Base-by-base conservation (phyloP, 805 yeast species). In the Candida dendrica region DNA sequence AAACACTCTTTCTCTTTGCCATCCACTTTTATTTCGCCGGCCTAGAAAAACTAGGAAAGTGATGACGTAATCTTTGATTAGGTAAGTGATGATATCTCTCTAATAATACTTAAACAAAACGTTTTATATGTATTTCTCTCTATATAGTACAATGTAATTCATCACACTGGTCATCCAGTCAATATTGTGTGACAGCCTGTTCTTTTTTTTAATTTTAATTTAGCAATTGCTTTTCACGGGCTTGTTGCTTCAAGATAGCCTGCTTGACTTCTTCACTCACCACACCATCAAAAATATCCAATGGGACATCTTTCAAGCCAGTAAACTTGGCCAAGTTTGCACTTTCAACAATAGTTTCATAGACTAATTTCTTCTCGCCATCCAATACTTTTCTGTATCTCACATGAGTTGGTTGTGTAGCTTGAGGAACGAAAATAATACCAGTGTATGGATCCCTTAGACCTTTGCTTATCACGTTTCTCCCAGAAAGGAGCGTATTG, bases 401-500 rank as follows among this genome's bases (percentile, higher is more conserved):
- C 29, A 45, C 62, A 64, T 36, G 55, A 53, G 6, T 66, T 1
- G 98, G 87, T 63, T 93, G 98, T 7, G 95, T 82, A 4, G 69
- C 66, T 17, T 53, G 58, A 3, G 98, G 96, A 29, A 77, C 77
- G 58, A 88, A 87, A 31, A 72, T 68, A 27, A 84, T 70, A n/a
- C 95, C 95, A 0, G 96, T 84, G 60, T 89, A 91, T 1, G 84
- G 76, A 58, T 91, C 98, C 55, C 80, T 79, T 17, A 76, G 59
- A 1, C 90, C 90, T 39, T 79, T 71, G 17, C 72, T 59, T 32
- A 74, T 65, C 19, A 74, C 72, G 17, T 65, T 67, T 47, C 90
- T 68, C 45, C 84, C 78, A 41, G 74, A 75, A 31, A 72, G 61
- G 37, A 89, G 63, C 44, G 72, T 72, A 29, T 76, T 65, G 59